A percentile compares a stretch with the other conserved stretches of the same genome.
Conservation (phyloP, 73 alveolate genomes). For the Stentor roeselii region DNA sequence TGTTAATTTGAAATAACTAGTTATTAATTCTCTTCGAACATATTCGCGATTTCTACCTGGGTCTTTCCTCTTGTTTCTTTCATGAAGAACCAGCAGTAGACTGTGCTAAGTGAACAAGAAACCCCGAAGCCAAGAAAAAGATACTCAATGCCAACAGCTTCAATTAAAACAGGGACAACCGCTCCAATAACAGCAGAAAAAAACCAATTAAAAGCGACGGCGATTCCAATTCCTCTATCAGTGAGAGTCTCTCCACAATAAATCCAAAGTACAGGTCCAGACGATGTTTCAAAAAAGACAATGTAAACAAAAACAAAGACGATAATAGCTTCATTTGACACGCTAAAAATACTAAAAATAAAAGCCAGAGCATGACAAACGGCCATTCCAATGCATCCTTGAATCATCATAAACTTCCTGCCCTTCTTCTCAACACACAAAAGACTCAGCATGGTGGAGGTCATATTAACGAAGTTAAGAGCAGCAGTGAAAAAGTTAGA, state of each 20-base stretch:
- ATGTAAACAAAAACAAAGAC: not conserved
- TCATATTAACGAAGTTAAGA: conserved; percentile 5
- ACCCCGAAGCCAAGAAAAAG: not conserved
- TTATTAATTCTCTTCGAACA: not conserved
- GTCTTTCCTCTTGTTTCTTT: not conserved
- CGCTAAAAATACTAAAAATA: not conserved
- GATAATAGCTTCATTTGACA: not conserved
- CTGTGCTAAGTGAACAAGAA: not conserved
- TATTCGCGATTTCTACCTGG: not conserved
- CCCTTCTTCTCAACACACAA: not conserved
- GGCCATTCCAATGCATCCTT: conserved; percentile 26
- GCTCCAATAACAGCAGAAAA: not conserved
- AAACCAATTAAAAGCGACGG: conserved; percentile 29
- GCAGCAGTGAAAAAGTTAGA: not conserved
- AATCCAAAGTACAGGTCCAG: conserved; percentile 32
- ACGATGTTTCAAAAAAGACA: conserved; percentile 12
- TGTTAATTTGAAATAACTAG: not conserved
- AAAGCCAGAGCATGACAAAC: not conserved
- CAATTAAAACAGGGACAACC: not conserved
- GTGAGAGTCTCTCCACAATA: conserved; percentile 29
- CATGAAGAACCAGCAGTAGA: not conserved
- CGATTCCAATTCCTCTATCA: conserved; percentile 30
- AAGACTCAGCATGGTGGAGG: conserved; percentile 15
- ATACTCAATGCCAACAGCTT: not conserved
- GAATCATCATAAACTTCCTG: not conserved